These are phyloP conservation scores for Bipolaris cookei DNA, from an alignment of 2,329 filamentous ascomycete species.

Conservation along the genomic window DNA sequence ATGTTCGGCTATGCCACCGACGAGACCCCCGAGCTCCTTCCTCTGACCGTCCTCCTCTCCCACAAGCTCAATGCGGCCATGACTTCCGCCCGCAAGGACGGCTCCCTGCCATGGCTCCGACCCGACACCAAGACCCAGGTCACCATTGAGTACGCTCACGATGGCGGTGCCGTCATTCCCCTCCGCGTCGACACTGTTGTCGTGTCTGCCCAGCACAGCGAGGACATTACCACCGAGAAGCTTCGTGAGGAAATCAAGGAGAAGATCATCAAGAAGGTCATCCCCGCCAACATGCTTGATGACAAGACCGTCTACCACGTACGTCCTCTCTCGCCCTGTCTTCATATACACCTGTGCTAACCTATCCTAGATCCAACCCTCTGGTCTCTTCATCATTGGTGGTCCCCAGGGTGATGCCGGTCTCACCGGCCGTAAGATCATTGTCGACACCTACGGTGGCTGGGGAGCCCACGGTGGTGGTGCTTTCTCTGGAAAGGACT, in stretches of 20 bases:
- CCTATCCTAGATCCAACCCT: constrained; percentile 79
- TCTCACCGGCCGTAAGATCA: constrained; percentile 98
- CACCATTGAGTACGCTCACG: constrained; percentile 97
- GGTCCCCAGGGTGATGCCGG: constrained; percentile 98
- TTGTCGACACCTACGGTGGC: constrained; percentile 99
- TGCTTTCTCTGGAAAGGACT: constrained; percentile 99
- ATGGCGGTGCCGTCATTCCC: constrained; percentile 90
- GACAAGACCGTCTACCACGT: constrained; percentile 96
- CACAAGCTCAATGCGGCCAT: constrained; percentile 98
- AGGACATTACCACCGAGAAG: constrained; percentile 86
- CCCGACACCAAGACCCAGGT: constrained; percentile 99
- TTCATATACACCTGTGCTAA: constrained; percentile 16
- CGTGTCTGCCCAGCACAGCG: constrained; percentile 91
- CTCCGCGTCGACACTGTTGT: constrained; percentile 95
- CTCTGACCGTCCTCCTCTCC: constrained; percentile 89
- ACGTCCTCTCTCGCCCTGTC: constrained; percentile 48
- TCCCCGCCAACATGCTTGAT: constrained; percentile 89
- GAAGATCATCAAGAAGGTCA: constrained; percentile 96
- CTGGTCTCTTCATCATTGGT: constrained; percentile 98
- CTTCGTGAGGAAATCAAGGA: constrained; percentile 93
- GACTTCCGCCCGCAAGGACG: constrained; percentile 85
- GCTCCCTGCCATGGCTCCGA: constrained; percentile 88
- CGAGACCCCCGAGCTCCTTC: constrained; percentile 96
- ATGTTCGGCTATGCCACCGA: constrained; percentile 99
- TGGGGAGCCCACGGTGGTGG: constrained; percentile 99